Base-by-base conservation (phyloP, 257 asterid species). In the Echium plantagineum region DNA sequence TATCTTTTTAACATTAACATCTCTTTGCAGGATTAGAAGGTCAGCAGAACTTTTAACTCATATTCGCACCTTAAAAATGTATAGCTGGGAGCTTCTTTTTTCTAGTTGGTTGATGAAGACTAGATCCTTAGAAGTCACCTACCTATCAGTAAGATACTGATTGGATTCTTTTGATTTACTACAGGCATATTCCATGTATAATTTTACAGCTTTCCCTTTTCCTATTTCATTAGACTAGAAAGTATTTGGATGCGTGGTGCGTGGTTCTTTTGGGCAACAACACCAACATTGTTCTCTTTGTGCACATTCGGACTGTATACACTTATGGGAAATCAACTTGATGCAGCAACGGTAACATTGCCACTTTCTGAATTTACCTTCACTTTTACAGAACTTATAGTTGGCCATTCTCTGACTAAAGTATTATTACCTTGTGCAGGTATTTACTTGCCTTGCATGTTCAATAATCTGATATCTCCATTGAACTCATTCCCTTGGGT, bases 401-500 rank as follows among this genome's bases (percentile, higher is more conserved):
- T 17, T 7, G 21, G 35, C 0, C 19, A 17, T 57, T 13, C 7
- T 22, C 51, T 32, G 61, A 51, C 21, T 49, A 59, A 57, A 10
- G 24, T 55, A 46, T 60, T 21, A 62, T 54, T 70, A 63, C 62
- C 18, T 75, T 13, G 13, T 83, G 64, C 94, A 90, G 98, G 98
- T 91, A 64, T 91, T 91, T 82, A 91, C 98, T 60, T 91, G 98
- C 72, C 91, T 91, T 38, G 95, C 98, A 57, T 77, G 69, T 91
- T 91, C 63, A 91, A 91, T 63, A 91, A 85, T 73, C 77, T 88
- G 81, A 91, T 91, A 67, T 85, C 98, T 66, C 96, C 98, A 30
- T 76, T 91, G 53, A 91, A 91, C 77, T 91, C 98, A 10, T 91
- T 91, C 75, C 98, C 98, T n/a, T 91, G 98, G 98, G 96, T 91